Conservation (phyloP, 352 stramenopile species). For the Blastocystis sp. region DNA sequence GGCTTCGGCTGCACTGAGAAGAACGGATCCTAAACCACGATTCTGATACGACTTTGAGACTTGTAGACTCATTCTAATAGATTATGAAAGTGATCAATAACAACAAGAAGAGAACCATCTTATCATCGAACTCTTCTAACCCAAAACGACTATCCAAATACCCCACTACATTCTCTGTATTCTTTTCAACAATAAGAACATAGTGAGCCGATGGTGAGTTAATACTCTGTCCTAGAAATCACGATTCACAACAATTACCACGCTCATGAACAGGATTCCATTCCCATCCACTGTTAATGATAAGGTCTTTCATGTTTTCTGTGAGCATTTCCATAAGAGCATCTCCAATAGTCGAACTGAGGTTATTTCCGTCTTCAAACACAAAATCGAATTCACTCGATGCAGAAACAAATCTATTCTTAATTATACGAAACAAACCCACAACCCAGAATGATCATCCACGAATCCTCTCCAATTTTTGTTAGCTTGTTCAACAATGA, state of each 20-base stretch:
- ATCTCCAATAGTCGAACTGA: not conserved
- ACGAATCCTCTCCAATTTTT: not conserved
- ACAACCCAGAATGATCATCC: not conserved
- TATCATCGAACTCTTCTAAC: not conserved
- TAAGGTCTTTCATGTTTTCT: slow-evolving; percentile 32
- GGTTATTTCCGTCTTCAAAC: not conserved
- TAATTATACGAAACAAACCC: not conserved
- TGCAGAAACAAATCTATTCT: not conserved
- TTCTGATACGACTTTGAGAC: not conserved
- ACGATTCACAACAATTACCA: not conserved
- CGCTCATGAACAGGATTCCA: not conserved
- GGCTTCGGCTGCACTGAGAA: not conserved
- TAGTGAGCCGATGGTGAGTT: not conserved
- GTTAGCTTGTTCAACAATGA: not conserved
- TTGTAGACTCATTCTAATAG: not conserved
- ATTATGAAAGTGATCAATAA: not conserved
- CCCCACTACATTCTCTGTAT: not conserved
- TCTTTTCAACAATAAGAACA: not conserved
- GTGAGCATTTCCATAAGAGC: not conserved
- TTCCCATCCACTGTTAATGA: not conserved
- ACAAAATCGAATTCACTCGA: not conserved
- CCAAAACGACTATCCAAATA: not conserved
- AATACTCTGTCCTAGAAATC: not conserved
- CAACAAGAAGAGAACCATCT: not conserved
- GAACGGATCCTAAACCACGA: not conserved